phyloP scores from a whole-genome alignment of 1,284 basidiomycete genomes.

The Tetrapyrgos nigripes region DNA sequence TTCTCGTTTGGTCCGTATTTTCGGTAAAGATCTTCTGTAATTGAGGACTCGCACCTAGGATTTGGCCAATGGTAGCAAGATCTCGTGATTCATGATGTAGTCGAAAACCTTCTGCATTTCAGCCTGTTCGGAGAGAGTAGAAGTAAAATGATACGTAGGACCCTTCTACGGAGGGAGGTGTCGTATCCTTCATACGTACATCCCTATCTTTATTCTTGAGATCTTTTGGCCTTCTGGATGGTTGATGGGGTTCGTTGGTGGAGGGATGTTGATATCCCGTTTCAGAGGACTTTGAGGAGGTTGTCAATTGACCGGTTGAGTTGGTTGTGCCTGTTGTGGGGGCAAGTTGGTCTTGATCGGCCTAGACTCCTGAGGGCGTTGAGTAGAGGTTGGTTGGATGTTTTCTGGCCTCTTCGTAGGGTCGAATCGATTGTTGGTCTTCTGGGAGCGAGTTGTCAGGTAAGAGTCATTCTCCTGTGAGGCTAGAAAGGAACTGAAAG shows the following conservation, averaged over 20 bases:
- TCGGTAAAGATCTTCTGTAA: conserved; percentile 3
- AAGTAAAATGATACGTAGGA: no score
- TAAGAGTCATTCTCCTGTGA: no score
- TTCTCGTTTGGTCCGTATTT: not conserved
- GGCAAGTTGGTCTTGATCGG: no score
- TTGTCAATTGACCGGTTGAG: no score
- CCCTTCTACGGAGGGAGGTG: not conserved
- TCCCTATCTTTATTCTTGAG: conserved; percentile 9
- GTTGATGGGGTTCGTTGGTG: conserved; percentile 20
- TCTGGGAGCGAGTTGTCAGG: no score
- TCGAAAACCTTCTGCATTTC: conserved; percentile 7
- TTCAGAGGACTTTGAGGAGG: no score
- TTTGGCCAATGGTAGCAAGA: not conserved
- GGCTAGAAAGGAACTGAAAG: no score
- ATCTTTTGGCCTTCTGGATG: conserved; percentile 15
- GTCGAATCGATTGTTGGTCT: no score
- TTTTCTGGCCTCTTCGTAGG: no score
- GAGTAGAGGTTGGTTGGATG: no score
- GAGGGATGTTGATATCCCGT: conserved; percentile 3
- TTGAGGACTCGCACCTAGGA: conserved; percentile 6
- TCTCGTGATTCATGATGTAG: conserved; percentile 2
- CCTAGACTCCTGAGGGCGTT: no score
- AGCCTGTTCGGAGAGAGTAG: conserved; percentile 12
- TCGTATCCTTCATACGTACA: conserved; percentile 14
- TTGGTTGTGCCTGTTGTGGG: no score